Percentiles rank a stretch among this genome's conserved stretches.
phyloP scores from a whole-genome alignment of 768 basidiomycete genomes.

The Botryobasidium botryosum region DNA sequence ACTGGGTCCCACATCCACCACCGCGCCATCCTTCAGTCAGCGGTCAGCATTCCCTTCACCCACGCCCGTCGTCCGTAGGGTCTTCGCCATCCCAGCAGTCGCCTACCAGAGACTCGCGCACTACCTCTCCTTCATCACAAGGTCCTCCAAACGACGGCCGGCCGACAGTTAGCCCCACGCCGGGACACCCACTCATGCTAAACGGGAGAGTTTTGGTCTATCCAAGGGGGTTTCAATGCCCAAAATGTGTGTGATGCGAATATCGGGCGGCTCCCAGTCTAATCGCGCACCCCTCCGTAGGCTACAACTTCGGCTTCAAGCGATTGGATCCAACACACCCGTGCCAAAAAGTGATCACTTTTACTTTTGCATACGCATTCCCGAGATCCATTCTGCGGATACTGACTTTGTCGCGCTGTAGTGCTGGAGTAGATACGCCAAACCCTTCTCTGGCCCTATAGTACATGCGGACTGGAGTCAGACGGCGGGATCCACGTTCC shows the following conservation, averaged over 20 bases:
- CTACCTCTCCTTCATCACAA: neutral
- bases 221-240: slow-evolving; percentile 41
- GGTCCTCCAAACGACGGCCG: slow-evolving; percentile 32
- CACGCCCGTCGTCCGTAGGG: no score
- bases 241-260: slow-evolving; percentile 37
- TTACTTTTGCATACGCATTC: neutral
- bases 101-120: no score
- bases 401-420: slow-evolving; percentile 15
- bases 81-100: no score
- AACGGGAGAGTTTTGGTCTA: slow-evolving; percentile 52
- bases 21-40: neutral
- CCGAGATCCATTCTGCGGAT: neutral
- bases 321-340: slow-evolving; percentile 45
- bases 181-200: slow-evolving; percentile 50
- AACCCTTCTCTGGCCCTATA: slow-evolving; percentile 42
- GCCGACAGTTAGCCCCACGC: slow-evolving; percentile 44
- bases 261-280: neutral
- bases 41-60: neutral
- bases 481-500: slow-evolving; percentile 18
- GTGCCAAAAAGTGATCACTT: slow-evolving; percentile 25
- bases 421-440: slow-evolving; percentile 59
- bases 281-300: slow-evolving; percentile 21
- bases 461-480: slow-evolving; percentile 30
- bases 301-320: slow-evolving; percentile 62
- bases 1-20: slow-evolving; percentile 2